Percentiles rank a stretch among this genome's conserved stretches.
Conservation (phyloP, 2,329 filamentous ascomycete genomes). For the Teratosphaeria viscida region DNA sequence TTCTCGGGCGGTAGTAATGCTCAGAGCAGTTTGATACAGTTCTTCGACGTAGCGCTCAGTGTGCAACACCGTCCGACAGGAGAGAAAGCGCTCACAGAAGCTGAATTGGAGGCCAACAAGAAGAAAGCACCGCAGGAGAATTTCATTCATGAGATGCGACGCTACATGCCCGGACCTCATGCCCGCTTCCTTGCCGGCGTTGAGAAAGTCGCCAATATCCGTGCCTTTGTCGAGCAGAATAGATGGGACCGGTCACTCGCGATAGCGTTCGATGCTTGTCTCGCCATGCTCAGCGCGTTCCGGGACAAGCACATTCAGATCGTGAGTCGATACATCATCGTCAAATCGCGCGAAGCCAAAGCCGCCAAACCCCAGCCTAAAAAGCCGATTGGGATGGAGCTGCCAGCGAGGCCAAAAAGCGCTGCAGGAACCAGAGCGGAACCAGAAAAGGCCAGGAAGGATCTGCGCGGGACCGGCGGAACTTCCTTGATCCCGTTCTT, state of each 20-base stretch:
- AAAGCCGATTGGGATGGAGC: constrained; percentile 31
- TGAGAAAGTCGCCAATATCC: constrained; percentile 71
- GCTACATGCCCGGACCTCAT: constrained; percentile 92
- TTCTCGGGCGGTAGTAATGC: constrained; percentile 93
- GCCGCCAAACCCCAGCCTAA: constrained; percentile 31
- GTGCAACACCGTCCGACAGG: constrained; percentile 87
- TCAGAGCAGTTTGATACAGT: constrained; percentile 92
- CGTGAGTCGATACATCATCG: constrained; percentile 88
- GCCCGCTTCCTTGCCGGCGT: constrained; percentile 80
- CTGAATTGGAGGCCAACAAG: constrained; percentile 34
- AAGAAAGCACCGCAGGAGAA: constrained; percentile 47
- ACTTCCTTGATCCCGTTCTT: constrained; percentile 91
- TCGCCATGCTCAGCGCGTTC: constrained; percentile 66
- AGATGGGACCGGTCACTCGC: constrained; percentile 54
- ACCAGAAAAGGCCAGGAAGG: constrained; percentile 40
- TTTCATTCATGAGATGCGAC: constrained; percentile 94
- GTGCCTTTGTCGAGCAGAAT: constrained; percentile 62
- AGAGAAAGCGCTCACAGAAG: constrained; percentile 41
- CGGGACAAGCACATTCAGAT: constrained; percentile 94
- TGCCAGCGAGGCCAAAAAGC: constrained; percentile 6
- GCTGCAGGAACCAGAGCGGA: constrained; percentile 23
- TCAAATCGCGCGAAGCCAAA: constrained; percentile 46
- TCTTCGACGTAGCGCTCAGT: constrained; percentile 87
- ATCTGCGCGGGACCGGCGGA: constrained; percentile 80
- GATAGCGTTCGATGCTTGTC: constrained; percentile 80